Evolutionary conservation across 208 protist genomes (phyloP), one percentile per base, ranked within the genome.

Genomic region (Kentomonas sorsogonicus): DNA sequence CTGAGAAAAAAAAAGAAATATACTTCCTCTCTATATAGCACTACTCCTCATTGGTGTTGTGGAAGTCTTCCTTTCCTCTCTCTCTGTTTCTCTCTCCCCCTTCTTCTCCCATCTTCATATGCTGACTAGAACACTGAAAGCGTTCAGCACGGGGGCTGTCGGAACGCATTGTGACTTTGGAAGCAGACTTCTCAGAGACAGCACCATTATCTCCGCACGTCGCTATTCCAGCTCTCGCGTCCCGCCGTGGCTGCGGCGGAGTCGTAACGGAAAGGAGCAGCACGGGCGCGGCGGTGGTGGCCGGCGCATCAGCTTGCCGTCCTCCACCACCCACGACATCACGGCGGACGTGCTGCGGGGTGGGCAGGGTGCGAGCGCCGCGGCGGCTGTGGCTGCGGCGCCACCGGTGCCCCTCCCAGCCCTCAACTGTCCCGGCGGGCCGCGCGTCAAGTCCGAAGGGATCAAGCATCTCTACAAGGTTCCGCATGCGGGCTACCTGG

Each of bases 381-480:
- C 16, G 39, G 3, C 29, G 4, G n/a, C 29, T 36, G 23, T 29
- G 53, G 40, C 29, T 11, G 43, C 43, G 20, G 27, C 39, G 11
- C 29, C 52, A 2, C n/a, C 47, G 18, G 10, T 72, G n/a, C 40
- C 70, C 18, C 63, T 94, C 7, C 79, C 81, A 1, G 75, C 77
- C 13, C 73, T 94, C 46, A 72, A 77, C 9, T 94, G 88, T 50
- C 88, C 88, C 1, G 89, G 89, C 26, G 89, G 89, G 1, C 86
- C 85, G 7, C 83, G 89, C 9, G 66, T 93, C 26, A 86, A 81
- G 55, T 68, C 85, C 22, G 76, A 84, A 50, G 85, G 75, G 15
- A 61, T 95, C 50, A 95, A 93, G 66, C 76, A 88, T 2, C 72
- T 93, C 23, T 93, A 80, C 64, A 91, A 91, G 61, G 86, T 93